phyloP scores from a whole-genome alignment of 306 rosid genomes.

The Begonia masoniana region DNA sequence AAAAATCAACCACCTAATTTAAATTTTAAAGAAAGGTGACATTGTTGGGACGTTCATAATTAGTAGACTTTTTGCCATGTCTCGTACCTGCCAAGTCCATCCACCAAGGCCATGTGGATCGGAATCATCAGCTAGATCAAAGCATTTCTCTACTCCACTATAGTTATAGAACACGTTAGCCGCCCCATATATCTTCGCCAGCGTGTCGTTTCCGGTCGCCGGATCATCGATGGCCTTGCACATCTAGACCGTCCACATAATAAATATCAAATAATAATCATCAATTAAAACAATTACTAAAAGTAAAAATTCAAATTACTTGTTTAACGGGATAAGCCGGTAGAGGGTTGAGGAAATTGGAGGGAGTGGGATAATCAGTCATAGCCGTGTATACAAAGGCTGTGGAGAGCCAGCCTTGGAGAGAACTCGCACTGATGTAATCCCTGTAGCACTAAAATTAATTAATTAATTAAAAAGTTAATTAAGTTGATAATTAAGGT shows the following conservation, averaged over 20 bases:
- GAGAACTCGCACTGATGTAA: not conserved
- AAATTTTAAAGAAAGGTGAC: no score
- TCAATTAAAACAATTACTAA: not conserved
- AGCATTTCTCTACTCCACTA: constrained; percentile 45
- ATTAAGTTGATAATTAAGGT: no score
- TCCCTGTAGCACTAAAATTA: constrained; percentile 14
- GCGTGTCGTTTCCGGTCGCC: constrained; percentile 23
- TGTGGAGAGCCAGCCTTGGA: constrained; percentile 32
- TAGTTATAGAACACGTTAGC: constrained; percentile 53
- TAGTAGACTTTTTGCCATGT: no score
- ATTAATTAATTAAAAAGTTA: no score
- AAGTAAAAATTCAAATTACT: constrained; percentile 14
- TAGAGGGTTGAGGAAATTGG: constrained; percentile 50
- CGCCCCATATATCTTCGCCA: constrained; percentile 51
- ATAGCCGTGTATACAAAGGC: constrained; percentile 48
- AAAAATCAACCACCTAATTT: no score
- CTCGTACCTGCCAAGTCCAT: constrained; percentile 78
- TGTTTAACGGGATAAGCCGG: constrained; percentile 79
- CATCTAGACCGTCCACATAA: constrained; percentile 29
- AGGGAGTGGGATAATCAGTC: constrained; percentile 92
- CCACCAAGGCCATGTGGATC: constrained; percentile 73
- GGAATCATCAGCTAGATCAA: constrained; percentile 38
- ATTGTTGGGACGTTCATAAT: no score
- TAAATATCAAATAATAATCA: not conserved
- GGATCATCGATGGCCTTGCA: constrained; percentile 61